A percentile compares a stretch with the other conserved stretches of the same genome.
Evolutionary conservation across 2,329 filamentous ascomycete genomes (phyloP).

Genomic region (Fulvia fulva): DNA sequence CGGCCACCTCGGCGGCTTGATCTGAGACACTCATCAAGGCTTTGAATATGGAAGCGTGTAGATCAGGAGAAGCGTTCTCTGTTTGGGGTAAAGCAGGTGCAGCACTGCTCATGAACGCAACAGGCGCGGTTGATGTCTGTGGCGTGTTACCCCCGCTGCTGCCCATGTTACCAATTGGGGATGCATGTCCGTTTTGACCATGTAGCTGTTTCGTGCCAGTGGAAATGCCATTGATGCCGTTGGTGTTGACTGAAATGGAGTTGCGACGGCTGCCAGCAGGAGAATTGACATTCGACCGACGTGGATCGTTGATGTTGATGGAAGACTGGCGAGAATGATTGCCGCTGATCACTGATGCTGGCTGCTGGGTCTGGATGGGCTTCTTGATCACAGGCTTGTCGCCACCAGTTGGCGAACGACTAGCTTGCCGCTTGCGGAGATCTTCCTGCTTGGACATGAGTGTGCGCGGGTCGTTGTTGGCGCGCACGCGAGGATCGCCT

Average conservation of each 20-base stretch:
- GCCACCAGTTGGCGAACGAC: constrained; percentile 1
- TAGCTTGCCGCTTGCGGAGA: constrained; percentile 3
- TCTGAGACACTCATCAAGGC: background rate
- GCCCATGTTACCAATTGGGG: background rate
- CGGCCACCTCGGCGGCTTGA: background rate
- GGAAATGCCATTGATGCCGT: background rate
- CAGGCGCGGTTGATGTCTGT: background rate
- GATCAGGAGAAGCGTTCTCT: background rate
- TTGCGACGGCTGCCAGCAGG: background rate
- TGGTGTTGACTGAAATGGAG: background rate
- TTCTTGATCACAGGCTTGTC: background rate
- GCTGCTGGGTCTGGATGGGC: background rate
- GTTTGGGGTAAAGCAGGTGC: background rate
- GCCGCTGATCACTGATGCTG: background rate
- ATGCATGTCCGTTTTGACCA: background rate
- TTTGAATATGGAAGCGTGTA: background rate
- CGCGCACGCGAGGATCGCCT: background rate
- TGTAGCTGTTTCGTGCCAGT: background rate
- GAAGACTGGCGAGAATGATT: background rate
- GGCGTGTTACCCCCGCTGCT: background rate
- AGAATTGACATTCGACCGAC: background rate
- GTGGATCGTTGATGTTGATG: background rate
- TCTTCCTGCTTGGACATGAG: background rate
- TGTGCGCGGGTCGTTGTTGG: background rate
- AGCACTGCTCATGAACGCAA: background rate